Conservation (phyloP, 2,329 filamentous ascomycete genomes). For the Lecanicillium sp. region DNA sequence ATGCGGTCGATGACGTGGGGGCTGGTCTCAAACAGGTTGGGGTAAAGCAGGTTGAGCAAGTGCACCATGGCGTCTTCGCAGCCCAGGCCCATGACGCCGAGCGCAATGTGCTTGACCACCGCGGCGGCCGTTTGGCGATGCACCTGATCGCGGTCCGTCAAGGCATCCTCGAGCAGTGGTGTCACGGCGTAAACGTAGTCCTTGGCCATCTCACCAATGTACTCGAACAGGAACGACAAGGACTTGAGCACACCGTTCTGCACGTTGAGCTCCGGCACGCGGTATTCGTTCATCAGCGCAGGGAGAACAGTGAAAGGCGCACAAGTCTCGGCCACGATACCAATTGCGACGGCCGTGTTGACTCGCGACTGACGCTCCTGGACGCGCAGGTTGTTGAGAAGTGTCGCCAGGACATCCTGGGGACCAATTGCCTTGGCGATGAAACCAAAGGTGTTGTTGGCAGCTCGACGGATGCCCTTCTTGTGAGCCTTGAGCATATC, state of each 20-base stretch:
- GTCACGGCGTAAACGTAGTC: slow-evolving; percentile 99
- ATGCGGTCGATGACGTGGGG: slow-evolving; percentile 98
- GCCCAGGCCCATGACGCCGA: slow-evolving; percentile 94
- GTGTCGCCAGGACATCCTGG: slow-evolving; percentile 90
- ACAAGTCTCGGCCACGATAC: slow-evolving; percentile 97
- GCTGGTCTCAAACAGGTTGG: slow-evolving; percentile 95
- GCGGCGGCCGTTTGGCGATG: slow-evolving; percentile 94
- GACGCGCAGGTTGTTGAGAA: slow-evolving; percentile 93
- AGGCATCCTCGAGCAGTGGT: slow-evolving; percentile 88
- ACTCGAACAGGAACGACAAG: slow-evolving; percentile 94
- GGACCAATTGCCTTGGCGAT: slow-evolving; percentile 98
- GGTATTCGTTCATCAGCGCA: slow-evolving; percentile 98
- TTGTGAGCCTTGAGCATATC: slow-evolving; percentile 99
- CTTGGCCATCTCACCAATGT: slow-evolving; percentile 99
- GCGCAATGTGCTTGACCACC: slow-evolving; percentile 94
- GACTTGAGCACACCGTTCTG: slow-evolving; percentile 98
- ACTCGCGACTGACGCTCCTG: slow-evolving; percentile 97
- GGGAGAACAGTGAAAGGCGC: slow-evolving; percentile 98
- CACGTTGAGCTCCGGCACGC: slow-evolving; percentile 95
- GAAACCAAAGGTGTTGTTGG: slow-evolving; percentile 99
- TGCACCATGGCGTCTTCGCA: slow-evolving; percentile 99
- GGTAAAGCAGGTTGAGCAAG: slow-evolving; percentile 90
- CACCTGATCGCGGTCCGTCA: slow-evolving; percentile 96
- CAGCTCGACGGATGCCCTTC: slow-evolving; percentile 95
- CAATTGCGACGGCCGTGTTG: slow-evolving; percentile 96